A percentile compares a stretch with the other conserved stretches of the same genome.
Conservation (phyloP, 2,329 filamentous ascomycete genomes). For the Dactylellina cionopaga region DNA sequence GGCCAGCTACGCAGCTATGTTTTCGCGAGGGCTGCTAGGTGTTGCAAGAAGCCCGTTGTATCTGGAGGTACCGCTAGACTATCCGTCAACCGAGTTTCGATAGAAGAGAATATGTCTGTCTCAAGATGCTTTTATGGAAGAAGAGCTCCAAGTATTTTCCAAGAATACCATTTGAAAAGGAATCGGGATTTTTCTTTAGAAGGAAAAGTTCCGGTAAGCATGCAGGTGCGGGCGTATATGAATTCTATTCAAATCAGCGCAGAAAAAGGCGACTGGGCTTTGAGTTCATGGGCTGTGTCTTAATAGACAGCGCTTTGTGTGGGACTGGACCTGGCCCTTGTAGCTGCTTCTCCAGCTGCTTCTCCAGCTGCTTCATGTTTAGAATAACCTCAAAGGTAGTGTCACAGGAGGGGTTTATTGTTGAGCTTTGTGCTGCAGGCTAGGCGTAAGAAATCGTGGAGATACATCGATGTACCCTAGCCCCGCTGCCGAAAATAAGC, state of each 20-base stretch:
- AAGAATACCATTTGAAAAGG: neutral
- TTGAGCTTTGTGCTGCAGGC: neutral
- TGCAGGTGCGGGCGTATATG: neutral
- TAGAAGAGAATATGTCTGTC: neutral
- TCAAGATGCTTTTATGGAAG: neutral
- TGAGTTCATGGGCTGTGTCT: neutral
- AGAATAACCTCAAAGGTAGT: neutral
- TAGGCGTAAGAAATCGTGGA: neutral
- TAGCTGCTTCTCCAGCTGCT: neutral
- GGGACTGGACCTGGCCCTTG: neutral
- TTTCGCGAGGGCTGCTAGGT: neutral
- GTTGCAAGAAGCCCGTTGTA: neutral
- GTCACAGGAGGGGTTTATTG: slow-evolving; percentile 5
- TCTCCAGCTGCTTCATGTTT: neutral
- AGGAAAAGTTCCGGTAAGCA: neutral
- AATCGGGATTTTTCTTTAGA: neutral
- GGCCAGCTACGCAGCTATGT: neutral
- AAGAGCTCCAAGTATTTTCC: slow-evolving; percentile 1
- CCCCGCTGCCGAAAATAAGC: slow-evolving; percentile 34
- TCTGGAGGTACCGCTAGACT: neutral
- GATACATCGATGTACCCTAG: slow-evolving; percentile 12
- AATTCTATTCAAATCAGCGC: slow-evolving; percentile 19
- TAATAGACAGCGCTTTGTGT: neutral
- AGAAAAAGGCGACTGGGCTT: neutral
- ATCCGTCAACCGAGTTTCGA: neutral